Evolutionary conservation across 306 rosid species (phyloP).

Genomic region (Trichosanthes cucumerina): DNA sequence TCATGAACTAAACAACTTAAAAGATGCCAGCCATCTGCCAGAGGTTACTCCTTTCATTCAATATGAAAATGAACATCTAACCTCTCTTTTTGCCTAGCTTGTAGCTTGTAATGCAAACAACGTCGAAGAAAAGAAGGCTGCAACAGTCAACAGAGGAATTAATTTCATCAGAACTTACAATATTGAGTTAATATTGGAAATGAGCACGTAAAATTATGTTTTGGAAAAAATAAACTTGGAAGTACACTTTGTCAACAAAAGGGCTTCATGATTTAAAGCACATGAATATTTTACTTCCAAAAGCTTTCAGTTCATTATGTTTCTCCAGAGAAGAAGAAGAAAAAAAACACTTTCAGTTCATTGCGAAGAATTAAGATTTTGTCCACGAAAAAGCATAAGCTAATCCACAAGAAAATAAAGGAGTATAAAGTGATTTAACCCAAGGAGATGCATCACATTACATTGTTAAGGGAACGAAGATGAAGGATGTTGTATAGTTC

Average conservation of each 20-base stretch:
- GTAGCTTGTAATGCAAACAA: constrained; percentile 73
- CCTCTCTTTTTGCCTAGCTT: constrained; percentile 62
- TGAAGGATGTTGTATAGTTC: constrained; percentile 89
- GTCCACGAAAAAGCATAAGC: neutral
- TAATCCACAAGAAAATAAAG: neutral
- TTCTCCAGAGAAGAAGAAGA: too few species aligned
- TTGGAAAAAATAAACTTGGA: neutral
- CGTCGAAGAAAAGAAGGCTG: constrained; percentile 82
- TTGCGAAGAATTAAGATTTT: neutral
- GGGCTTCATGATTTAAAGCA: neutral
- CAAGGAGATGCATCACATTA: constrained; percentile 19
- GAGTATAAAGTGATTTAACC: neutral
- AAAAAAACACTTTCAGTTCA: neutral
- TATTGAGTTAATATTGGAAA: neutral
- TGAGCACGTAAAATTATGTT: neutral
- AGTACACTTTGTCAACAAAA: neutral
- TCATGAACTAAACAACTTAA: neutral
- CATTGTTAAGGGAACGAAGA: constrained; percentile 68
- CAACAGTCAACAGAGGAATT: constrained; percentile 29
- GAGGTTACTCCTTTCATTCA: neutral
- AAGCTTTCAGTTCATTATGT: neutral
- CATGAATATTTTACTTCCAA: neutral
- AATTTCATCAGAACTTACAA: neutral
- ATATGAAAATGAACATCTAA: constrained; percentile 13
- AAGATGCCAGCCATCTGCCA: neutral